Conservation (phyloP, 2,329 filamentous ascomycete genomes). For the Alternaria sp. region DNA sequence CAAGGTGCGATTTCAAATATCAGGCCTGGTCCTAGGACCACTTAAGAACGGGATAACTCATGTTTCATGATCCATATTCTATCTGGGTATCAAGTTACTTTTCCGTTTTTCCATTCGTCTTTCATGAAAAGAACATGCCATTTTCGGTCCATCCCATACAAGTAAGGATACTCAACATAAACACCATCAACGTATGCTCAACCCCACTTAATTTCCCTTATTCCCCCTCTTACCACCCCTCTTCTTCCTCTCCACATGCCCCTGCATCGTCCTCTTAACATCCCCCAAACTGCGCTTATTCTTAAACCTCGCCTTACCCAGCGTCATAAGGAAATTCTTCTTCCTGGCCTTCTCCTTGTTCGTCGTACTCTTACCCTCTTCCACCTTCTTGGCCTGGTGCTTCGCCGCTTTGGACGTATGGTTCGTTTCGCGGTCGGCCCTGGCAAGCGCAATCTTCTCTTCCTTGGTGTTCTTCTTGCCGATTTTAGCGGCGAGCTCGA, state of each 20-base stretch:
- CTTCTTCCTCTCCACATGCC: constrained; percentile 83
- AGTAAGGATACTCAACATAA: not conserved
- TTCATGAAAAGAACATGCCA: not conserved
- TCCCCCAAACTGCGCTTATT: constrained; percentile 92
- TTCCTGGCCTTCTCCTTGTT: constrained; percentile 95
- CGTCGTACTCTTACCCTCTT: constrained; percentile 91
- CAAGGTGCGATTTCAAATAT: not conserved
- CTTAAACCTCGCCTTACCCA: constrained; percentile 95
- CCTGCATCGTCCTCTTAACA: constrained; percentile 78
- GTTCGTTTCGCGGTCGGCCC: constrained; percentile 80
- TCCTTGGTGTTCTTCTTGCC: constrained; percentile 85
- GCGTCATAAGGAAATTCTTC: constrained; percentile 99
- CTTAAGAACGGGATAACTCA: not conserved
- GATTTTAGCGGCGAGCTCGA: constrained; percentile 82
- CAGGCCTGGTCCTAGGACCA: not conserved
- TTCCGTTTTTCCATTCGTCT: not conserved
- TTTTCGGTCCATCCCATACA: not conserved
- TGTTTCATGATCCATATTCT: not conserved
- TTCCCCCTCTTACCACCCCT: constrained; percentile 84
- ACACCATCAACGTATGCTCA: too few relatives aligned
- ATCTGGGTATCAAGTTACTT: constrained; percentile 2
- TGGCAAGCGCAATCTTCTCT: constrained; percentile 82
- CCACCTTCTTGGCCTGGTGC: constrained; percentile 83
- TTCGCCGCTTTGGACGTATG: constrained; percentile 87
- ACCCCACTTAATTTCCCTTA: constrained; percentile 35